Conservation (phyloP, 495 filamentous ascomycete genomes). For the Chaetomium cochliodes region DNA sequence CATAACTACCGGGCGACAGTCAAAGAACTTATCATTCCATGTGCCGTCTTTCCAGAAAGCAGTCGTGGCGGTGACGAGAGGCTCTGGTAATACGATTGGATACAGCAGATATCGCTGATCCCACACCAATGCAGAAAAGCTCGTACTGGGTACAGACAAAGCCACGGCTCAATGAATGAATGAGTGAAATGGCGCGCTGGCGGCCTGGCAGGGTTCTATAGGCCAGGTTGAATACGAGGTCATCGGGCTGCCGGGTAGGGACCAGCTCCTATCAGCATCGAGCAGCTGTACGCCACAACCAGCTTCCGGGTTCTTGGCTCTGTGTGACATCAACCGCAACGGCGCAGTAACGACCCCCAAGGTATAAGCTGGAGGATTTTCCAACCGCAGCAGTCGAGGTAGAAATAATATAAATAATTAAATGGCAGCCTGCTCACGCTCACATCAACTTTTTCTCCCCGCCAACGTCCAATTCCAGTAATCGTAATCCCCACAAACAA, state of each 20-base stretch:
- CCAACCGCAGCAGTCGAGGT: not conserved
- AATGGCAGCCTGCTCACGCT: not conserved
- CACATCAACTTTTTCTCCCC: not conserved
- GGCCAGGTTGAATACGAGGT: not conserved
- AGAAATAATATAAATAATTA: not conserved
- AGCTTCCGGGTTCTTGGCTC: not conserved
- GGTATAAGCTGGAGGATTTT: constrained; percentile 1
- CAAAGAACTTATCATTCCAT: not conserved
- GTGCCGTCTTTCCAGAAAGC: not conserved
- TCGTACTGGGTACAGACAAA: not conserved
- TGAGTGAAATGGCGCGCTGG: not conserved
- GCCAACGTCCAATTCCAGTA: not conserved
- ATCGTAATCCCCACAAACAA: not conserved
- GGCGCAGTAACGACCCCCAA: not conserved
- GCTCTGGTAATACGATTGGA: not conserved
- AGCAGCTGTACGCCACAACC: constrained; percentile 4
- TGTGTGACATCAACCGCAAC: constrained; percentile 1
- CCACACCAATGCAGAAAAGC: not conserved
- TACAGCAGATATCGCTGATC: not conserved
- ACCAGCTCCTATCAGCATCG: not conserved
- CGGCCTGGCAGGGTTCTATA: not conserved
- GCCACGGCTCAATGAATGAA: not conserved
- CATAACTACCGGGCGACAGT: too few species aligned
- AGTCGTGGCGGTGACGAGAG: not conserved
- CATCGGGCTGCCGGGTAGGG: not conserved